A percentile compares a stretch with the other conserved stretches of the same genome.
These are phyloP conservation scores for Pleurotus salmoneostramineus DNA, from an alignment of 768 basidiomycete species.

Conservation along the genomic window DNA sequence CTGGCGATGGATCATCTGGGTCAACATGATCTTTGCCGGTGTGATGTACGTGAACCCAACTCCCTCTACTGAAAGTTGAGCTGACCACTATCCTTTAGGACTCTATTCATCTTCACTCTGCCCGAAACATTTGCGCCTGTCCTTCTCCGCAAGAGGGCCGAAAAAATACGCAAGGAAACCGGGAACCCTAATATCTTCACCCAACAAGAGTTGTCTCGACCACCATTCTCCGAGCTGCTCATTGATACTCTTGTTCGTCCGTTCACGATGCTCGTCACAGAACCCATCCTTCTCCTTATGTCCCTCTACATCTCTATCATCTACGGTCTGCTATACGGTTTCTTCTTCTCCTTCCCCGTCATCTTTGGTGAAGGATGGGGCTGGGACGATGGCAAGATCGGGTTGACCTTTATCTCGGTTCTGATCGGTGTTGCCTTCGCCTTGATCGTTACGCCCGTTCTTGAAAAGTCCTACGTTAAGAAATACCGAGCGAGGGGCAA, in stretches of 20 bases:
- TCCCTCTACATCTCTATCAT: conserved; percentile 41
- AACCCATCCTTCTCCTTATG: conserved; percentile 41
- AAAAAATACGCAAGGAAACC: conserved; percentile 30
- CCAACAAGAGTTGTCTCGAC: conserved; percentile 36
- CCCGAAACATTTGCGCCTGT: conserved; percentile 47
- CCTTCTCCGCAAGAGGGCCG: conserved; percentile 34
- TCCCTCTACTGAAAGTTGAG: background rate
- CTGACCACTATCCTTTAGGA: background rate
- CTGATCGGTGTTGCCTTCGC: conserved; percentile 32
- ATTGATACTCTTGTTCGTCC: conserved; percentile 37
- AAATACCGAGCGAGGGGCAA: conserved; percentile 28
- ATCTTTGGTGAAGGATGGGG: conserved; percentile 30
- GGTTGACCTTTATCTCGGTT: conserved; percentile 36
- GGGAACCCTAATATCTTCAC: conserved; percentile 30
- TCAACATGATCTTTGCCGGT: conserved; percentile 36
- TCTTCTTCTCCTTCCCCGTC: conserved; percentile 24
- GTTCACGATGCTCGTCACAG: conserved; percentile 38
- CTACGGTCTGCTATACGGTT: conserved; percentile 27
- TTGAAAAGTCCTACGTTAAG: conserved; percentile 28
- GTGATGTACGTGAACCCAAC: conserved; percentile 19
- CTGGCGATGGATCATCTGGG: conserved; percentile 33
- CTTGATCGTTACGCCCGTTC: conserved; percentile 25
- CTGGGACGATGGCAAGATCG: conserved; percentile 31
- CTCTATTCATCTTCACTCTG: conserved; percentile 17
- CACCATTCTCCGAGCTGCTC: conserved; percentile 29